phyloP scores from a whole-genome alignment of 2,329 filamentous ascomycete species.

The Nigrospora oryzae region DNA sequence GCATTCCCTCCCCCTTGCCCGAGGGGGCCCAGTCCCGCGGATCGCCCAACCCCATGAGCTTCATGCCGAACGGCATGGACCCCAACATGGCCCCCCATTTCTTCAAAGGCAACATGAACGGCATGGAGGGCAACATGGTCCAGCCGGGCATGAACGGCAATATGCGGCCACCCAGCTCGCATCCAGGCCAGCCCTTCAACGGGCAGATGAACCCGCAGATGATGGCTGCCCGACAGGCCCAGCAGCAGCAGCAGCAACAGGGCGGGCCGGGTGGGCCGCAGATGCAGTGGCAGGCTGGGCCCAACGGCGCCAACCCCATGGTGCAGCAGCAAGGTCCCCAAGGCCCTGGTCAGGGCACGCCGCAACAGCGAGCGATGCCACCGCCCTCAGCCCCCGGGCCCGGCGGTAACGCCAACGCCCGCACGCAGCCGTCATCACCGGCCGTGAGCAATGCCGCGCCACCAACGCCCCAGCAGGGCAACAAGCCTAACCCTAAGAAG shows the following conservation, averaged over 20 bases:
- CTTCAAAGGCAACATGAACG: constrained; percentile 42
- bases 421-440: constrained; percentile 51
- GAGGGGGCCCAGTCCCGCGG: constrained; percentile 59
- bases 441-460: constrained; percentile 59
- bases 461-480: constrained; percentile 65
- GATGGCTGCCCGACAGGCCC: constrained; percentile 34
- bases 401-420: constrained; percentile 35
- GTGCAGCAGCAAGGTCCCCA: constrained; percentile 33
- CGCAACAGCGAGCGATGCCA: constrained; percentile 65
- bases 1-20: constrained; percentile 63
- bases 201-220: constrained; percentile 53
- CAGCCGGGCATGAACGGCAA: constrained; percentile 50
- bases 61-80: constrained; percentile 56
- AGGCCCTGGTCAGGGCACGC: constrained; percentile 54
- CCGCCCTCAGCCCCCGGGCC: constrained; percentile 53
- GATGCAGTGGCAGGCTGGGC: constrained; percentile 39
- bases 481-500: constrained; percentile 72
- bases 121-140: constrained; percentile 46
- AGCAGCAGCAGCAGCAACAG: constrained; percentile 14
- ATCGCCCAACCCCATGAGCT: constrained; percentile 57
- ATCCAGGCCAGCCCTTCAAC: constrained; percentile 45
- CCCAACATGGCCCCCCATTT: constrained; percentile 52
- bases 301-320: constrained; percentile 29
- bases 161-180: constrained; percentile 62
- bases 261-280: constrained; percentile 29